Evolutionary conservation across 768 basidiomycete genomes (phyloP).

Genomic region (Scleroderma citrinum): DNA sequence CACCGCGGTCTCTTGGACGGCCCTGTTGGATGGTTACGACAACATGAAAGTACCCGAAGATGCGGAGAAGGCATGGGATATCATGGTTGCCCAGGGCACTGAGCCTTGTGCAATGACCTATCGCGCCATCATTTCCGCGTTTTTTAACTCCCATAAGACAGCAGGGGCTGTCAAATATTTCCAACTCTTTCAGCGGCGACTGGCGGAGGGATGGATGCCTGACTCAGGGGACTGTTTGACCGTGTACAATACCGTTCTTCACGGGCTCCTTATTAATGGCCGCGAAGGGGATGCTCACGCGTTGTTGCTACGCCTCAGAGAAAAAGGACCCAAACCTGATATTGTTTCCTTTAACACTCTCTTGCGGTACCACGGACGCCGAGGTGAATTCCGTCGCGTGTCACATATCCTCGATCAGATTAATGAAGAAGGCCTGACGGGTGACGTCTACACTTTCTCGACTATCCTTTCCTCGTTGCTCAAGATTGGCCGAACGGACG

Average conservation of each 20-base stretch:
- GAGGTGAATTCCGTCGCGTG: slow-evolving; percentile 57
- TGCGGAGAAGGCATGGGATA: slow-evolving; percentile 55
- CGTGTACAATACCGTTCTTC: slow-evolving; percentile 72
- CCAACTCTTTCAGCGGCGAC: slow-evolving; percentile 37
- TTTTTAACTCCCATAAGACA: slow-evolving; percentile 46
- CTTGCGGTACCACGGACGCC: slow-evolving; percentile 59
- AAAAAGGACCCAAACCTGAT: slow-evolving; percentile 57
- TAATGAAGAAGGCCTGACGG: slow-evolving; percentile 44
- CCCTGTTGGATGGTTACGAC: slow-evolving; percentile 59
- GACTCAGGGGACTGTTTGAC: slow-evolving; percentile 29
- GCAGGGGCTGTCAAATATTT: slow-evolving; percentile 51
- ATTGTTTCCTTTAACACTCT: slow-evolving; percentile 79
- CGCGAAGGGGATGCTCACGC: slow-evolving; percentile 35
- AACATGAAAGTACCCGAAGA: slow-evolving; percentile 44
- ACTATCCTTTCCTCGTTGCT: slow-evolving; percentile 77
- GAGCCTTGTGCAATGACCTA: slow-evolving; percentile 60
- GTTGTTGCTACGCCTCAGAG: slow-evolving; percentile 41
- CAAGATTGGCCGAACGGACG: slow-evolving; percentile 60
- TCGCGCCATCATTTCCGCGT: slow-evolving; percentile 59
- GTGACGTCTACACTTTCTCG: slow-evolving; percentile 85
- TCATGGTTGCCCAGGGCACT: slow-evolving; percentile 53
- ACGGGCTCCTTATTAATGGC: slow-evolving; percentile 51
- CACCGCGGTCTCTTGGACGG: slow-evolving; percentile 62
- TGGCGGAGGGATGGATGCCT: slow-evolving; percentile 14
- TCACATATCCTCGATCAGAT: slow-evolving; percentile 55